Evolutionary conservation across 2,329 filamentous ascomycete species (phyloP).

Genomic region (Tolypocladium endophyticum): DNA sequence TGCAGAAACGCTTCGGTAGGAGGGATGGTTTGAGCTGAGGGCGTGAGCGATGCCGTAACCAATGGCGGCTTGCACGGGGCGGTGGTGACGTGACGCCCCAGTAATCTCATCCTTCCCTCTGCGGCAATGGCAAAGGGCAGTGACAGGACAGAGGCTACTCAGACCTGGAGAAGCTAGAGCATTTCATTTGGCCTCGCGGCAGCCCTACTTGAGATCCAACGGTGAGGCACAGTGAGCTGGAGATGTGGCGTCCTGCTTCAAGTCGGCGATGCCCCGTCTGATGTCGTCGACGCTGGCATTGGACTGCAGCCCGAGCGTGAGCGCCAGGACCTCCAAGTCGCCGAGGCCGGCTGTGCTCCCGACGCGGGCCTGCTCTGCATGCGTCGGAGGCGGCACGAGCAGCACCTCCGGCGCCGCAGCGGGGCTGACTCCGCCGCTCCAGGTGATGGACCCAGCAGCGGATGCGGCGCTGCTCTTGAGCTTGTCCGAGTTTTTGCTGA

Average conservation of each 20-base stretch:
- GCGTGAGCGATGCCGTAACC: not conserved
- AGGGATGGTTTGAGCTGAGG: not conserved
- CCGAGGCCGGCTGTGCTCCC: slow-evolving; percentile 9
- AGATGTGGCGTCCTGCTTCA: slow-evolving; percentile 11
- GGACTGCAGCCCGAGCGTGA: slow-evolving; percentile 19
- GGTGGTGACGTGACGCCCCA: not conserved
- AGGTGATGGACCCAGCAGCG: slow-evolving; percentile 5
- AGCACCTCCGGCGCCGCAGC: slow-evolving; percentile 8
- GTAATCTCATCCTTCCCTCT: not conserved
- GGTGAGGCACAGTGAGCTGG: not conserved
- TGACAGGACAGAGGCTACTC: not conserved
- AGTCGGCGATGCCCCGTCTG: slow-evolving; percentile 18
- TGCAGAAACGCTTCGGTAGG: not conserved
- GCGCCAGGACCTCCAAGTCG: slow-evolving; percentile 24
- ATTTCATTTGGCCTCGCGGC: not conserved
- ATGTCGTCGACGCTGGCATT: slow-evolving; percentile 26
- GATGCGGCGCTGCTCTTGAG: slow-evolving; percentile 5
- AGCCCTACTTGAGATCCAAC: not conserved
- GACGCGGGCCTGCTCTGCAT: not conserved
- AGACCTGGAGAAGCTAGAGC: not conserved
- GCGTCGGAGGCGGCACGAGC: slow-evolving; percentile 6
- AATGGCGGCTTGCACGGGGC: not conserved
- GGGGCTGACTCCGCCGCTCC: slow-evolving; percentile 5
- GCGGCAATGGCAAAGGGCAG: not conserved
- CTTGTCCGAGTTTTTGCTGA: slow-evolving; percentile 26